Evolutionary conservation across 2,329 filamentous ascomycete genomes (phyloP).

Genomic region (Colletotrichum phormii): DNA sequence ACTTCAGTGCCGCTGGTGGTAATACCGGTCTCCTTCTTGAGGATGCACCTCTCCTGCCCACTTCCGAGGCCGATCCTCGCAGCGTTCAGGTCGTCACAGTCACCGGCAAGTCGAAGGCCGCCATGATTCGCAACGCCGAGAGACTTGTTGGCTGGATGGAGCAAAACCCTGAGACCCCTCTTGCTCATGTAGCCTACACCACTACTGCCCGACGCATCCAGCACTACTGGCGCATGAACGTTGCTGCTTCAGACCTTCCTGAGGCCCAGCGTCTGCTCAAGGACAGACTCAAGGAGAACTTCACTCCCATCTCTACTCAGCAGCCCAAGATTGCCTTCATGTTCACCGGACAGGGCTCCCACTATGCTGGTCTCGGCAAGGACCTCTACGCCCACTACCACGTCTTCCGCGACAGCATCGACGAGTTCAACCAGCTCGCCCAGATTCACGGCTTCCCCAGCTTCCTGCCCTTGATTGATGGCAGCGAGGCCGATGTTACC

Average conservation of each 20-base stretch:
- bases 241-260: constrained; percentile 53
- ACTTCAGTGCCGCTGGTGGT: constrained; percentile 78
- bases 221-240: constrained; percentile 53
- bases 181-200: constrained; percentile 73
- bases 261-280: constrained; percentile 58
- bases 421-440: constrained; percentile 67
- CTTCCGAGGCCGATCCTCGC: constrained; percentile 64
- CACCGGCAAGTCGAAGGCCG: constrained; percentile 65
- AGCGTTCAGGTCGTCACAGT: constrained; percentile 68
- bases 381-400: constrained; percentile 60
- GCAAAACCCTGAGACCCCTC: constrained; percentile 60
- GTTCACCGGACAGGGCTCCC: constrained; percentile 68
- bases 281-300: constrained; percentile 54
- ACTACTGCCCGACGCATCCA: constrained; percentile 75
- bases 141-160: constrained; percentile 66
- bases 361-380: constrained; percentile 63
- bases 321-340: constrained; percentile 63
- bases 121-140: constrained; percentile 70
- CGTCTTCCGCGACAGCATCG: constrained; percentile 63
- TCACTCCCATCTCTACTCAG: constrained; percentile 54
- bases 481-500: constrained; percentile 53
- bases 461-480: constrained; percentile 62
- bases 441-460: constrained; percentile 65
- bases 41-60: constrained; percentile 63
- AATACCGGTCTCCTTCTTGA: constrained; percentile 77